Base-by-base conservation (phyloP, 352 stramenopile genomes). In the Globisporangium mamillatum region DNA sequence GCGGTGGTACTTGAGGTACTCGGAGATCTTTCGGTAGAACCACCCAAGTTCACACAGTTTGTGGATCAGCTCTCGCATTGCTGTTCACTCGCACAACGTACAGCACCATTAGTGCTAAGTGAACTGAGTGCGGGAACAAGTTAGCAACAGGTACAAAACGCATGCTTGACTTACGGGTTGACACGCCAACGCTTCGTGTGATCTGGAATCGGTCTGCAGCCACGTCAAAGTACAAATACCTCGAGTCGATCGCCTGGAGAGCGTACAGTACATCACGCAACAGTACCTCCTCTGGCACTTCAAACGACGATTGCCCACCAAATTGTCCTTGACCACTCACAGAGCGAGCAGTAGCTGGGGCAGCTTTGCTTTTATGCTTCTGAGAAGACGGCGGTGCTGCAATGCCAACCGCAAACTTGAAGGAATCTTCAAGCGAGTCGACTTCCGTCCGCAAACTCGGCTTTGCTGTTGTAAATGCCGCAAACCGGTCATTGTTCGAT, bases 201-300 rank as follows among this genome's bases (percentile, higher is more conserved):
- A 96, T 91, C 67, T 95, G 86, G 67, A 95, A 95, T 22, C 84
- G 82, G 54, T 95, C 89, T 9, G 76, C 76, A 44, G 78, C 76
- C 6, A 80, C 74, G 56, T 96, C 89, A 74, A 94, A 95, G 69
- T 89, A 95, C 27, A 96, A 75, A 59, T 96, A 94, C 25, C 87
- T 85, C 16, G 92, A 97, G 56, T 98, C 94, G 61, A 98, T 97
- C 29, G 91, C 94, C 77, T 98, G 93, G 55, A 98, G 82, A 5
- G 90, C 90, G 65, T 95, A 98, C 57, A 98, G 68, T 3, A 98
- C 86, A 60, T 98, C 93, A 18, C 92, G 83, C 20, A 98, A 72
- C n/a, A 98, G 76, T 25, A 97, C 85, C 66, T 91, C 78, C 65
- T 98, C 93, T 1, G 88, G 84, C 1, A 95, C 80, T 18, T 94